Conservation (phyloP, 2,329 filamentous ascomycete genomes). For the Stagonosporopsis tanaceti region DNA sequence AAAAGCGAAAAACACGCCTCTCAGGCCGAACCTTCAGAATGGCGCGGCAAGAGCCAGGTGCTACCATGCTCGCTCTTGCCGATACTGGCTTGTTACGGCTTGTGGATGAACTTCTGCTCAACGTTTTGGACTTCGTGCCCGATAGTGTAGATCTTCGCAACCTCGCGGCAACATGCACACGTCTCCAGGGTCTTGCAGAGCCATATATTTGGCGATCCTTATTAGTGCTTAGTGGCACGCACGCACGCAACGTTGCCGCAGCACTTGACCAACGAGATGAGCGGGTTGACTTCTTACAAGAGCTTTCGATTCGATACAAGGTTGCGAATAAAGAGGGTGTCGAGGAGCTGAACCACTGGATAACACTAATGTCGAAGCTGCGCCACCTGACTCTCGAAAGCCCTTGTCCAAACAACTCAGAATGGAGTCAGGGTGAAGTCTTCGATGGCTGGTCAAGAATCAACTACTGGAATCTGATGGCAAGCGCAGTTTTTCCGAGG, state of each 20-base stretch:
- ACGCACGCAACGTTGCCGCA: constrained; percentile 34
- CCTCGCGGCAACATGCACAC: constrained; percentile 42
- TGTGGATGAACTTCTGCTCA: constrained; percentile 47
- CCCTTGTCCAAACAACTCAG: constrained; percentile 48
- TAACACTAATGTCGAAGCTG: constrained; percentile 39
- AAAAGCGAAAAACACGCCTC: constrained; percentile 41
- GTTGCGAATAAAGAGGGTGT: constrained; percentile 36
- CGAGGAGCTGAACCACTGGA: constrained; percentile 38
- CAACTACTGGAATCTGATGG: constrained; percentile 43
- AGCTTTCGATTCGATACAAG: constrained; percentile 42
- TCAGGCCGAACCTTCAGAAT: constrained; percentile 35
- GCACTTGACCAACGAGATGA: constrained; percentile 35
- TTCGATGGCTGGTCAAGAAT: constrained; percentile 44
- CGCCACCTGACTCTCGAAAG: constrained; percentile 44
- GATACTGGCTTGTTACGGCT: constrained; percentile 36
- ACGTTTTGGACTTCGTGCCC: constrained; percentile 45
- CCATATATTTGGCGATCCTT: constrained; percentile 46
- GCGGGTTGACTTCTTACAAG: constrained; percentile 36
- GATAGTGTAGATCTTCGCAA: constrained; percentile 31
- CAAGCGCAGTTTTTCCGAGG: constrained; percentile 33
- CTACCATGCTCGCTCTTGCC: constrained; percentile 24
- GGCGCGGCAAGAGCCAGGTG: constrained; percentile 26
- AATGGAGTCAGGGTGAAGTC: constrained; percentile 31
- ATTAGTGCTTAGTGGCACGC: constrained; percentile 35
- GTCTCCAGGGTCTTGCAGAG: constrained; percentile 42